These are phyloP conservation scores for Cryphonectria naterciae DNA, from an alignment of 2,329 filamentous ascomycete genomes.

Conservation along the genomic window DNA sequence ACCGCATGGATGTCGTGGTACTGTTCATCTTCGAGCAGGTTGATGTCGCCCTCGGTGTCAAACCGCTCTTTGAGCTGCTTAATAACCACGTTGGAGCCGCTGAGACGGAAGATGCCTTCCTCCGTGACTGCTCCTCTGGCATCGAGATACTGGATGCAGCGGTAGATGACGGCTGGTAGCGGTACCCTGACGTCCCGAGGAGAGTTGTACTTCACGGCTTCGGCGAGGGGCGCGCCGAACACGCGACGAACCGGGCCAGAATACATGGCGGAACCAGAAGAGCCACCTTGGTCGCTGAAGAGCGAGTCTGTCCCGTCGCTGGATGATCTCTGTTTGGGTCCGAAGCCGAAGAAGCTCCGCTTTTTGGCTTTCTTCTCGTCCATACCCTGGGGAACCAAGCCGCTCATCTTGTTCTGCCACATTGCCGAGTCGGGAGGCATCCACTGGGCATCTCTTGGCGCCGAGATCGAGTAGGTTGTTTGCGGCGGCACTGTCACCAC, in stretches of 20 bases:
- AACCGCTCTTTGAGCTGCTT: slow-evolving; percentile 90
- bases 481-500: slow-evolving; percentile 43
- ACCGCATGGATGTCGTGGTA: slow-evolving; percentile 97
- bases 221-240: slow-evolving; percentile 83
- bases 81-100: slow-evolving; percentile 95
- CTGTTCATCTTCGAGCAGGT: slow-evolving; percentile 78
- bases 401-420: slow-evolving; percentile 76
- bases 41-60: slow-evolving; percentile 89
- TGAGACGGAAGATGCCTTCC: slow-evolving; percentile 95
- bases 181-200: slow-evolving; percentile 74
- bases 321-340: slow-evolving; percentile 62
- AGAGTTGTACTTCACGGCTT: slow-evolving; percentile 81
- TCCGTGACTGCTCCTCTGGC: slow-evolving; percentile 80
- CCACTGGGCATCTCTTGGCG: slow-evolving; percentile 78
- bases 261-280: slow-evolving; percentile 45
- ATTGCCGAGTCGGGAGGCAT: slow-evolving; percentile 76
- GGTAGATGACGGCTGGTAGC: slow-evolving; percentile 90
- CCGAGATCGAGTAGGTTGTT: slow-evolving; percentile 69
- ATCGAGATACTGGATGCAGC: slow-evolving; percentile 91
- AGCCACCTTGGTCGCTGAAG: slow-evolving; percentile 53
- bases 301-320: slow-evolving; percentile 62
- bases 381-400: slow-evolving; percentile 50
- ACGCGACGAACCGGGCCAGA: slow-evolving; percentile 67
- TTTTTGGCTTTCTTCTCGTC: slow-evolving; percentile 85
- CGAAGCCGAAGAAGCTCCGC: slow-evolving; percentile 74